phyloP scores from a whole-genome alignment of 192 early-diverging fungal genomes.

The Mortierella claussenii region DNA sequence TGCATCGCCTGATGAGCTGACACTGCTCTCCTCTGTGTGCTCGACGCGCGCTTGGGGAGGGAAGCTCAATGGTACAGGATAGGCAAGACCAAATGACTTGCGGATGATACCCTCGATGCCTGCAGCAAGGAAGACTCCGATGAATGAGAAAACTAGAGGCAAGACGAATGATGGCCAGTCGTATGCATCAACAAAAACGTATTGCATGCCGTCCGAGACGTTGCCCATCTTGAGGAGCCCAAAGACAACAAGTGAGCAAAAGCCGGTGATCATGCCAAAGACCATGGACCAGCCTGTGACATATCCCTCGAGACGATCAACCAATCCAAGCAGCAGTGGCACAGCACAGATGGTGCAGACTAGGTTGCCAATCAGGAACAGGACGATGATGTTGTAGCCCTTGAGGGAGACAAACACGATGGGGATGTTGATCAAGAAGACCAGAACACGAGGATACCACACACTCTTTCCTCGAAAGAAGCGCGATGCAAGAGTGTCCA shows the following conservation, averaged over 20 bases:
- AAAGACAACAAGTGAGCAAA: conserved; percentile 50
- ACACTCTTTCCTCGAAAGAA: conserved; percentile 55
- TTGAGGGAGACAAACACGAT: conserved; percentile 64
- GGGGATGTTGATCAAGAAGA: conserved; percentile 53
- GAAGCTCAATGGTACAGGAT: conserved; percentile 28
- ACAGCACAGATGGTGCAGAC: conserved; percentile 67
- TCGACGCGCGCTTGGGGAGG: conserved; percentile 8
- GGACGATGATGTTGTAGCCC: conserved; percentile 66
- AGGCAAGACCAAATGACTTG: conserved; percentile 34
- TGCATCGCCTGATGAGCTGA: conserved; percentile 15
- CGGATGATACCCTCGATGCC: conserved; percentile 34
- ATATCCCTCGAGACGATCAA: conserved; percentile 54
- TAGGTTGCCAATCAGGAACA: conserved; percentile 72
- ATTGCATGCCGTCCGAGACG: conserved; percentile 38
- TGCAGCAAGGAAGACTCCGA: conserved; percentile 39
- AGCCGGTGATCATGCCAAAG: conserved; percentile 43
- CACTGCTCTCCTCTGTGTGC: conserved; percentile 2
- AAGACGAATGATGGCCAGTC: conserved; percentile 54
- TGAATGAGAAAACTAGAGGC: conserved; percentile 35
- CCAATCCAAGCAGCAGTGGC: conserved; percentile 65
- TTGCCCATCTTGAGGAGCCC: conserved; percentile 46
- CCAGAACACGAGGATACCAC: conserved; percentile 51
- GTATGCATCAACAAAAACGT: conserved; percentile 43
- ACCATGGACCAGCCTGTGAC: conserved; percentile 46
- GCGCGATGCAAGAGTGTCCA: conserved; percentile 68